Conservation (phyloP, 139 green algal genomes). For the Chlamydomonas asymmetrica region DNA sequence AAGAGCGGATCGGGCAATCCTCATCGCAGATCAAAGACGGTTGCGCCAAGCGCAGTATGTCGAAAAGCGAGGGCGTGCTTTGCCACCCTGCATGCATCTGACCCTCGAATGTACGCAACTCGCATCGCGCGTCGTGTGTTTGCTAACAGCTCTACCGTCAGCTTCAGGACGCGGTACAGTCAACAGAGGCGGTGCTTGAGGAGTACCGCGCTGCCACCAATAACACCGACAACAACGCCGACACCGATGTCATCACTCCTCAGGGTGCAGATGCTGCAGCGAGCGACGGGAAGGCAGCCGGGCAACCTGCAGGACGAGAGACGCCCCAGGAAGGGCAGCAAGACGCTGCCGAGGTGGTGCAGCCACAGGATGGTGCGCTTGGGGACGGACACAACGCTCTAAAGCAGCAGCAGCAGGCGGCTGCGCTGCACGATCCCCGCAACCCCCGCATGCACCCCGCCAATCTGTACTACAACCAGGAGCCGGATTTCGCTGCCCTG, state of each 20-base stretch:
- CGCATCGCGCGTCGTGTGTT: too few species aligned
- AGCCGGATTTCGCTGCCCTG: constrained; percentile 81
- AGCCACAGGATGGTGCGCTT: background rate
- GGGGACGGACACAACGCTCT: background rate
- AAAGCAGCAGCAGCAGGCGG: background rate
- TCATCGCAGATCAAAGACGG: too few species aligned
- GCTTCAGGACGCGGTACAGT: constrained; percentile 17
- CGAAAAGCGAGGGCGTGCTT: too few species aligned
- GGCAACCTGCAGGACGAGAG: background rate
- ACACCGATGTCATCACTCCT: background rate
- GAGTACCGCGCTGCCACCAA: too few species aligned
- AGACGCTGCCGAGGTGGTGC: background rate
- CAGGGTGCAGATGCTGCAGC: background rate
- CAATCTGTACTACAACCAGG: constrained; percentile 58
- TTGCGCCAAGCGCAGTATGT: too few species aligned
- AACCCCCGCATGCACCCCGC: constrained; percentile 64
- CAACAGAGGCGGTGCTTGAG: constrained; percentile 5
- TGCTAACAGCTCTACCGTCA: constrained; percentile 23
- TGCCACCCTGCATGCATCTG: too few species aligned
- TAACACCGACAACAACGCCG: background rate
- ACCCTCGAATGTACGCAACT: too few species aligned
- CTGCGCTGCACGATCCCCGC: background rate
- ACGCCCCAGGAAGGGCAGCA: background rate
- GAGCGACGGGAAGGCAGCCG: too few species aligned
- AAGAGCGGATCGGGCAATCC: too few species aligned